Evolutionary conservation across 2,329 filamentous ascomycete genomes (phyloP), one percentile per base, ranked within the genome.

Genomic region (Aspergillus sp.): DNA sequence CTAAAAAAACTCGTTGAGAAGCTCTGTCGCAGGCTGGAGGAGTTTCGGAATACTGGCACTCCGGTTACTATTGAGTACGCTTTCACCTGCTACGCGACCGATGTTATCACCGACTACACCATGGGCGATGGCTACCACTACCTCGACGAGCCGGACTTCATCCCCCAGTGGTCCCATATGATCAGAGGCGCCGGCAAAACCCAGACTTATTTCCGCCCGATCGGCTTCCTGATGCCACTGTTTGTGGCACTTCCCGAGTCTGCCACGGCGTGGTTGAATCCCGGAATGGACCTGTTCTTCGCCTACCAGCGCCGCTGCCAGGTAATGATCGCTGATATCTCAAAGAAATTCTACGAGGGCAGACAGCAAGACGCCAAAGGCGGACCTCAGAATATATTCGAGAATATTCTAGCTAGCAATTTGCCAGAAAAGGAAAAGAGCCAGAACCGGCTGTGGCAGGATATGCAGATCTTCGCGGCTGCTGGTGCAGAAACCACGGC

Each of bases 71-170:
- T 67, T 32, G 62, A 69, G 36, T 58, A 70, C 55, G 67, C 74
- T 0, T 77, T 75, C 49, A 74, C 71, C 20, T 76, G 76, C 18
- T 68, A 76, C 45, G 76, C 76, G 2, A 77, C 77, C 32, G 78
- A 81, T 32, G 73, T 80, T 44, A 77, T 81, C 60, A 78, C 76
- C 58, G 70, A 77, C 52, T 80, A 79, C 57, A 67, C 66, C n/a
- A 66, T 73, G 64, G 66, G 66, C n/a, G 53, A 63, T 13, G 63
- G 62, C 1, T 72, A 66, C 43, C 59, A 68, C 52, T 73, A 71
- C 61, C 63, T 74, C 8, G 69, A 73, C 24, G 62, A 64, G 7
- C 62, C 68, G 2, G 68, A 71, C 36, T 73, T 71, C 22, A 59
- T 62, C 15, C 68, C 69, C 5, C 61, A 66, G 26, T 74, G 71